phyloP scores from a whole-genome alignment of 2,329 filamentous ascomycete species.

The Emergomyces africanus region DNA sequence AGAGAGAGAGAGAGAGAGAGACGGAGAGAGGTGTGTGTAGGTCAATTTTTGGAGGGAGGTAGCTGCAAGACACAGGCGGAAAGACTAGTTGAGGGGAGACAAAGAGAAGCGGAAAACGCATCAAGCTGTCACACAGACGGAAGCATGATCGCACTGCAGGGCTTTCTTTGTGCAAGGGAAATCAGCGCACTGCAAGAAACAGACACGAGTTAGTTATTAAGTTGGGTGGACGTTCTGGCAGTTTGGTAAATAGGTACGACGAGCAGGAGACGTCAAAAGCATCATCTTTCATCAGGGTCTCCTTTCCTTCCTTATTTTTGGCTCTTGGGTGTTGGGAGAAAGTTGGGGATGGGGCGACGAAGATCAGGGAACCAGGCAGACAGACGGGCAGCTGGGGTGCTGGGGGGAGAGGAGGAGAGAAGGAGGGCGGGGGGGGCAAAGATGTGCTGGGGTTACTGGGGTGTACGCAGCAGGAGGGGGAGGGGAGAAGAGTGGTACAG shows the following conservation, averaged over 20 bases:
- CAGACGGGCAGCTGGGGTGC: not conserved
- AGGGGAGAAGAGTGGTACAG: constrained; percentile 10
- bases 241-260: not conserved
- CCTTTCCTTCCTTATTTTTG: not conserved
- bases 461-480: not conserved
- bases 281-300: not conserved
- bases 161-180: not conserved
- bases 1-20: too few species aligned
- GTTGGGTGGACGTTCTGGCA: not conserved
- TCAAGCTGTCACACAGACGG: constrained; percentile 14
- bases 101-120: constrained; percentile 15
- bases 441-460: not conserved
- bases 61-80: constrained; percentile 9
- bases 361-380: not conserved
- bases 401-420: not conserved
- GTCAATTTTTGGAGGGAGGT: not conserved
- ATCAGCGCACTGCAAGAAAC: not conserved
- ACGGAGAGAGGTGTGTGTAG: too few species aligned
- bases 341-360: not conserved
- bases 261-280: not conserved
- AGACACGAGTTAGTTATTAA: not conserved
- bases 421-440: not conserved
- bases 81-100: constrained; percentile 12
- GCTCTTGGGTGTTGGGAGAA: not conserved
- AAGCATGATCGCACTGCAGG: constrained; percentile 13